phyloP scores from a whole-genome alignment of 2,329 filamentous ascomycete genomes.

The Colletotrichum eremochloae region DNA sequence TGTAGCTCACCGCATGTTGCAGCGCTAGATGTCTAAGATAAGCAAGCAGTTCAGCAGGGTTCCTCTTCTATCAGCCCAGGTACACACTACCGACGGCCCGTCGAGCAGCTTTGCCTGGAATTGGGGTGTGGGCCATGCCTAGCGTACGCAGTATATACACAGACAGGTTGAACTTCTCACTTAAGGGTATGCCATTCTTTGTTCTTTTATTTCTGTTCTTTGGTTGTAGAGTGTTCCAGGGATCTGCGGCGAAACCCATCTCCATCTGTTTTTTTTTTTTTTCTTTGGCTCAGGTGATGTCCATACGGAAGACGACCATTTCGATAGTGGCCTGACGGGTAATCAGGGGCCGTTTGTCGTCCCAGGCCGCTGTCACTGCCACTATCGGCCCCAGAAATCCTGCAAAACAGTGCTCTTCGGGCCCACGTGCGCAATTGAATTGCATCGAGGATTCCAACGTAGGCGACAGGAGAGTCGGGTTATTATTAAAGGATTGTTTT shows the following conservation, averaged over 20 bases:
- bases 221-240: background rate
- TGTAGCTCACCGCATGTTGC: slow-evolving; percentile 31
- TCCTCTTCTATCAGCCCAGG: background rate
- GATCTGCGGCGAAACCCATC: slow-evolving; percentile 7
- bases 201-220: too few relatives aligned
- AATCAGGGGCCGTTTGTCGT: background rate
- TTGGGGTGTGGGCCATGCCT: background rate
- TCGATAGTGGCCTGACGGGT: background rate
- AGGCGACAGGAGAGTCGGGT: background rate
- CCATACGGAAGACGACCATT: background rate
- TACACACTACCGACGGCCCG: background rate
- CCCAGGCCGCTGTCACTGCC: slow-evolving; percentile 5
- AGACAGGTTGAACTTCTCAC: background rate
- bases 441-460: background rate
- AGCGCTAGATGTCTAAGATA: slow-evolving; percentile 10
- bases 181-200: background rate
- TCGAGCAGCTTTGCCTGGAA: background rate
- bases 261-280: background rate
- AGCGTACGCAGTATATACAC: background rate
- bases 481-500: background rate
- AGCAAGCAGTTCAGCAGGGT: slow-evolving; percentile 4
- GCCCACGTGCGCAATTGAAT: background rate
- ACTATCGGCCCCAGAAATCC: slow-evolving; percentile 5
- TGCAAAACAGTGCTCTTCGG: slow-evolving; percentile 12
- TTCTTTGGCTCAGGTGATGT: background rate